These are phyloP conservation scores for Penicillium concentricum DNA, from an alignment of 2,329 filamentous ascomycete species.

Conservation along the genomic window DNA sequence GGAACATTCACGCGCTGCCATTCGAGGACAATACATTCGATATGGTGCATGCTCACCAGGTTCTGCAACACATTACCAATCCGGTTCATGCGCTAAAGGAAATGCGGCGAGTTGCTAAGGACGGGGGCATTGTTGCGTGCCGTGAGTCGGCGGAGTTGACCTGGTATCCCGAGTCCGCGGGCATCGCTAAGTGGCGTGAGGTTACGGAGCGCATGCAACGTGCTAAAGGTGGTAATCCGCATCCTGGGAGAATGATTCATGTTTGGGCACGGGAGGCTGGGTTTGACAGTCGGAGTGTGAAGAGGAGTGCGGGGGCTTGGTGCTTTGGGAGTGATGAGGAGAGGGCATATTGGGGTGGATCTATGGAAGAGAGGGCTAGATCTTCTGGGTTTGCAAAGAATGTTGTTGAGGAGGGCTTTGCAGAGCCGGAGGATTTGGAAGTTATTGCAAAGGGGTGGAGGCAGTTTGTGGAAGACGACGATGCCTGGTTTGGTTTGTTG, in stretches of 20 bases:
- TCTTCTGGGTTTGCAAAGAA: slow-evolving; percentile 30
- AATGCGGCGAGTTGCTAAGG: slow-evolving; percentile 55
- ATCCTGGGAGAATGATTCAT: slow-evolving; percentile 32
- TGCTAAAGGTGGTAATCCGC: slow-evolving; percentile 29
- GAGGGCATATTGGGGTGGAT: slow-evolving; percentile 36
- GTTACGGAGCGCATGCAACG: slow-evolving; percentile 21
- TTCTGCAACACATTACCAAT: slow-evolving; percentile 56
- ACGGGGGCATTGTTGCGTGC: slow-evolving; percentile 53
- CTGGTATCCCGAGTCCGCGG: slow-evolving; percentile 35
- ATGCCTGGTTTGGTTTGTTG: slow-evolving; percentile 39
- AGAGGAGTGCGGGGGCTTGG: slow-evolving; percentile 35
- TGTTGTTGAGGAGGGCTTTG: slow-evolving; percentile 32
- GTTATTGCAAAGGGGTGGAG: slow-evolving; percentile 35
- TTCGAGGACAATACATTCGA: slow-evolving; percentile 54
- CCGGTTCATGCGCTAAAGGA: slow-evolving; percentile 53
- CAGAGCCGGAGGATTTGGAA: slow-evolving; percentile 32
- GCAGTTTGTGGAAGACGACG: slow-evolving; percentile 33
- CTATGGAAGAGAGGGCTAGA: slow-evolving; percentile 32
- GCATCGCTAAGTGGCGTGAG: slow-evolving; percentile 26
- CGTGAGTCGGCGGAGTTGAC: slow-evolving; percentile 41
- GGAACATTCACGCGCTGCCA: slow-evolving; percentile 44
- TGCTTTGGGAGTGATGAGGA: slow-evolving; percentile 36
- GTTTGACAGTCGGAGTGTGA: slow-evolving; percentile 26
- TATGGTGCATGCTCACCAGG: slow-evolving; percentile 59
- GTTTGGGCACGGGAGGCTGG: slow-evolving; percentile 39